Evolutionary conservation across 169 alveolate species (phyloP), one percentile per base, ranked within the genome.

Genomic region (Plasmodium vinckei): DNA sequence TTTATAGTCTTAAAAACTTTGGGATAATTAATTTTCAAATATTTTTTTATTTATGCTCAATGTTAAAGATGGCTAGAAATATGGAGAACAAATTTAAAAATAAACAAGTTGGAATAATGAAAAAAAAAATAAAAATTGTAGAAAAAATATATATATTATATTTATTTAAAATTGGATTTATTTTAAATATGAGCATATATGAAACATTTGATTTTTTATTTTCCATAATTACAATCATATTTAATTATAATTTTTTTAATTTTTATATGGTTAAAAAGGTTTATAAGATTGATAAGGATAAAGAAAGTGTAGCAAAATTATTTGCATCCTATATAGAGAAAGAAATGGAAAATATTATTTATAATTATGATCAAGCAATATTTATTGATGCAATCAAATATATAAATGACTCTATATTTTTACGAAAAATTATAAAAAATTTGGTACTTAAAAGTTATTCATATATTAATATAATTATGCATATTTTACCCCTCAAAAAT

Each of bases 1-100:
- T 77, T 27, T 51, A 23, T 56, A 63, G 21, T 53, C 13, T 27
- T 19, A 54, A 57, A 59, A 77, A 77, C 7, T 77, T 25, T 49
- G 68, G 61, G 3, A 19, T 49, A 69, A 59, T 77, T 19, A 77
- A 77, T 19, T 77, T 77, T 42, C 88, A 77, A 17, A 10, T 77
- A 5, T 69, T 77, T 19, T 77, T 77, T 64, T 77, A 77, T 33
- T 33, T 77, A 46, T 77, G 88, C 33, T 77, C 88, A 15, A 13
- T 77, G 27, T 9, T 77, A 42, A 64, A 68, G 46, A 23, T 54
- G n/a, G 5, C 21, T 25, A 39, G 17, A 0, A 23, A 7, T n/a
- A 27, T 65, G 47, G 25, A 19, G n/a, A 9, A 17, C 13, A 42
- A 23, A 19, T 5, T 57, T 10, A 19, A 46, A 17, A 23, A 17